phyloP scores from a whole-genome alignment of 1,284 basidiomycete genomes.

The Uromyces viciae-fabae region DNA sequence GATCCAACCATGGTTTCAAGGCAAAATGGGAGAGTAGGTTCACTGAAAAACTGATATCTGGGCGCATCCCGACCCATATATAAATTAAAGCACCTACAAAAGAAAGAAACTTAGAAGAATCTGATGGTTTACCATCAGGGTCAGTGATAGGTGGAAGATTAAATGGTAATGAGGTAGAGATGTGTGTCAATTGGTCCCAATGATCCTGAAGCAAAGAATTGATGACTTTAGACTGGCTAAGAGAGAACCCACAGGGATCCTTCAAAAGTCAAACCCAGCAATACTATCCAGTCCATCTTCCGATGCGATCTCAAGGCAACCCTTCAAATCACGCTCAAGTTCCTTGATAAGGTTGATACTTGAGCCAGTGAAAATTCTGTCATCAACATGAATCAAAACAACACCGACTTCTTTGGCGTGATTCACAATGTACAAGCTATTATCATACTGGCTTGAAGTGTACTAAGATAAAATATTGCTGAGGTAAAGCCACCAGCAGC shows the following conservation, averaged over 20 bases:
- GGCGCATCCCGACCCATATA: neutral
- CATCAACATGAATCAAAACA: neutral
- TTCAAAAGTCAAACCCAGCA: neutral
- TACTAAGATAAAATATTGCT: neutral
- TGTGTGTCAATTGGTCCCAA: neutral
- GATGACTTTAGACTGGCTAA: neutral
- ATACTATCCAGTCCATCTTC: neutral
- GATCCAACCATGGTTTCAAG: neutral
- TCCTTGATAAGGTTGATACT: neutral
- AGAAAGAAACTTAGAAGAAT: neutral
- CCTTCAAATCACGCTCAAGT: neutral
- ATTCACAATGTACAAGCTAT: neutral
- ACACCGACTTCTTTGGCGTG: neutral
- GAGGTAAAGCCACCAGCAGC: slow-evolving; percentile 4
- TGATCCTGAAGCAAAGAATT: neutral
- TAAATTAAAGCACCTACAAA: neutral
- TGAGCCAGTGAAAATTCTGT: neutral
- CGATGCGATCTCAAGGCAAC: neutral
- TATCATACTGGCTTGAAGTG: neutral
- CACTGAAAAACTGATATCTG: slow-evolving; percentile 11
- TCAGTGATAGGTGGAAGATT: neutral
- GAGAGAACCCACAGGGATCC: neutral
- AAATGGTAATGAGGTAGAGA: neutral
- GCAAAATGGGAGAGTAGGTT: slow-evolving; percentile 2
- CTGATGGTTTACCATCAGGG: neutral